Conservation (phyloP, 345 rosid species). For the Eucalyptus tenuipes region DNA sequence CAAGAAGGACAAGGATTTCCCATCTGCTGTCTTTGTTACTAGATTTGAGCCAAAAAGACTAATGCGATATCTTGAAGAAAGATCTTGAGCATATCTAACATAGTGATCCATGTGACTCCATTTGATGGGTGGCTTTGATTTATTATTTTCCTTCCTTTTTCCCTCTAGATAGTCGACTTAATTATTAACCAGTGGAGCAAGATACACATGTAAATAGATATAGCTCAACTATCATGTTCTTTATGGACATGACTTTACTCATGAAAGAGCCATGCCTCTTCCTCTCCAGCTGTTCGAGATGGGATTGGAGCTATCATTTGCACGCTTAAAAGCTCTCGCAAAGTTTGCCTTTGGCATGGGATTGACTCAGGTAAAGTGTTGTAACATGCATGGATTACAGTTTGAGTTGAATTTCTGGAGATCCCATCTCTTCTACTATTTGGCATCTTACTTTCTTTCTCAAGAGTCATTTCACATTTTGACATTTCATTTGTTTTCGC, state of each 20-base stretch:
- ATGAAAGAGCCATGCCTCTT: background rate
- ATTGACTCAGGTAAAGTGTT: slow-evolving; percentile 67
- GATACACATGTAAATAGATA: background rate
- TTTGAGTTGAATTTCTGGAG: background rate
- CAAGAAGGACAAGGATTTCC: background rate
- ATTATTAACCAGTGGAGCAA: background rate
- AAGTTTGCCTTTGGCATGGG: slow-evolving; percentile 98
- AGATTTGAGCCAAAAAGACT: background rate
- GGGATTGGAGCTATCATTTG: slow-evolving; percentile 98
- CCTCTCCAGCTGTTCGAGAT: slow-evolving; percentile 86
- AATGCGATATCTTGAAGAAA: background rate
- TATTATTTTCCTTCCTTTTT: background rate
- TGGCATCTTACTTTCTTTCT: background rate
- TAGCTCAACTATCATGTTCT: background rate
- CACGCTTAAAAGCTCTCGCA: slow-evolving; percentile 92
- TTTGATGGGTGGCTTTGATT: background rate
- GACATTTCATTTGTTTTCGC: background rate
- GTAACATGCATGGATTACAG: background rate
- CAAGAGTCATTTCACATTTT: background rate
- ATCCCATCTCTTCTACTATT: background rate
- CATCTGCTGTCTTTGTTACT: background rate
- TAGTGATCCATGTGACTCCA: background rate
- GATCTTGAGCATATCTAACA: background rate
- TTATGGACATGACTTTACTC: background rate
- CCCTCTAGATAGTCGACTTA: background rate